A percentile compares a stretch with the other conserved stretches of the same genome.
Evolutionary conservation across 345 rosid genomes (phyloP).

Genomic region (Psidium guajava): DNA sequence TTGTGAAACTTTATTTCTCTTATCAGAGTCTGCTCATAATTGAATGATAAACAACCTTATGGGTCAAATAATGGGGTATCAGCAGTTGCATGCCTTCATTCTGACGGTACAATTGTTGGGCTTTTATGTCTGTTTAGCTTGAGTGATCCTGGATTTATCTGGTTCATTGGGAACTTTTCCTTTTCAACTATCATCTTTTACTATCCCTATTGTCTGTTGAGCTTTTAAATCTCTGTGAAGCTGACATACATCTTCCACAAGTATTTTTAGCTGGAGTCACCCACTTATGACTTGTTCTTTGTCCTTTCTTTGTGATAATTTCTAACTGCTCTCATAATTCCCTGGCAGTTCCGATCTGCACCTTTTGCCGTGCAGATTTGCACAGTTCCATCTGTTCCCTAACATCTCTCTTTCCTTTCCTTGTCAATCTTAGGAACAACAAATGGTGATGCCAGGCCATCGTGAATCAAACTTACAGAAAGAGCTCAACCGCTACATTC

Average conservation of each 20-base stretch:
- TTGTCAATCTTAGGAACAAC: constrained; percentile 53
- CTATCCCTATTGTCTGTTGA: not conserved
- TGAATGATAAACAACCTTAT: not conserved
- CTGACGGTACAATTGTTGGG: not conserved
- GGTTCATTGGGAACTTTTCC: not conserved
- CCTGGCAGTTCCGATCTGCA: not conserved
- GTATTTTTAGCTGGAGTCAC: not conserved
- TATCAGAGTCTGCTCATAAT: not conserved
- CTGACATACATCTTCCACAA: not conserved
- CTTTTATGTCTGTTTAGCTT: not conserved
- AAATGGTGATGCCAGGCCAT: constrained; percentile 95
- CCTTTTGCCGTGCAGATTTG: not conserved
- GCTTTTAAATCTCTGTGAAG: not conserved
- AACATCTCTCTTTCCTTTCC: not conserved
- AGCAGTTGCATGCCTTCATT: not conserved
- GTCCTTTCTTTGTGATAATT: not conserved
- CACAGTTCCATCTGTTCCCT: not conserved
- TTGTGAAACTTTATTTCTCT: not conserved
- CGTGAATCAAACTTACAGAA: constrained; percentile 76
- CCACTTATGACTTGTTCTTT: not conserved
- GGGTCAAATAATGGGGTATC: not conserved
- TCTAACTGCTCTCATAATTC: not conserved
- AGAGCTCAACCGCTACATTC: constrained; percentile 75
- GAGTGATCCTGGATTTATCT: not conserved
- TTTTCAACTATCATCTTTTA: not conserved